Base-by-base conservation (phyloP, 2,329 filamentous ascomycete genomes). In the Aotearoamyces nothofagi region DNA sequence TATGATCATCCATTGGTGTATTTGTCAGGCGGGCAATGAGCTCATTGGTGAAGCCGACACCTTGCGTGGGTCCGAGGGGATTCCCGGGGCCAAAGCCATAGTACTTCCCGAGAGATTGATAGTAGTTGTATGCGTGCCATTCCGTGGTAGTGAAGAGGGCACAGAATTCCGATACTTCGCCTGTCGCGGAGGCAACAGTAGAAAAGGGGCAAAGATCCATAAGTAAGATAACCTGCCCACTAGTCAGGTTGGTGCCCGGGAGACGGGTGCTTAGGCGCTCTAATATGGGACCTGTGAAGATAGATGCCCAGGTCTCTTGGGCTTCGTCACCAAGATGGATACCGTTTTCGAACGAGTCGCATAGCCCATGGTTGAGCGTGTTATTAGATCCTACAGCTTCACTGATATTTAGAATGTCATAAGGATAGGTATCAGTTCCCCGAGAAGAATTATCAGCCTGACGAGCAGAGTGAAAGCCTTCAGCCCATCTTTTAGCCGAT, bases 121-220 rank as follows among this genome's bases (percentile, higher is more conserved):
- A 77, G 57, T 93, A 92, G 51, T 84, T 75, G 53, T 92, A 93
- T 34, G 66, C 56, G 19, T 58, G 55, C 80, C 82, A 93, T 52
- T 92, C 83, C 1, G 64, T 51, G 9, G 61, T 49, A 0, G 68
- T 74, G 55, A 93, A 93, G 15, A 93, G 59, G 9, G 50, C 47
- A 52, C 86, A 94, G 54, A 93, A 92, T 0, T 60, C 56, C 0
- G 82, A 83, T 7, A 77, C 49, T 4, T 53, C 61, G 4, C 57
- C 65, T 3, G 63, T 54, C 0, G 53, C 45, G 5, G 68, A 60
- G 6, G 76, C 71, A n/a, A 92, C 71, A 0, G 81, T 87, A 40
- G 78, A 66, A 54, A 83, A 93, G 0, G 86, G 76, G 45, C 86
- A 94, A 35, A 93, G 60, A 43, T 93, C 83, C 83, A 94, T 93